Conservation (phyloP, 176 grass and related monocot species). For the Oryza rufipogon region DNA sequence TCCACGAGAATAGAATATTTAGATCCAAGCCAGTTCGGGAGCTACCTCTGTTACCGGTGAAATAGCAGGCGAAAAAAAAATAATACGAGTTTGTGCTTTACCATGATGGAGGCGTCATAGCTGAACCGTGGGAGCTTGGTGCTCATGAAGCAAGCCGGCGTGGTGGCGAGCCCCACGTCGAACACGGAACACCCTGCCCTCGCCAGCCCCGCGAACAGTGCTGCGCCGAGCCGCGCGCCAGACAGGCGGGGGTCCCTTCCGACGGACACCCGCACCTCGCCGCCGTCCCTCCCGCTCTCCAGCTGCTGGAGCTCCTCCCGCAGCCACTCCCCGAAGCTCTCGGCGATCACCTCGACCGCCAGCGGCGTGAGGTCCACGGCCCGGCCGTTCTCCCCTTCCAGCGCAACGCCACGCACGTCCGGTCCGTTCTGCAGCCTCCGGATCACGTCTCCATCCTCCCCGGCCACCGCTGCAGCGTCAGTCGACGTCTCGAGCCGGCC, state of each 20-base stretch:
- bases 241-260: conserved; percentile 76
- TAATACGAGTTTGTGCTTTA: background rate
- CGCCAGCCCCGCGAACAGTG: conserved; percentile 65
- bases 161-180: conserved; percentile 86
- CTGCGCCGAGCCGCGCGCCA: conserved; percentile 53
- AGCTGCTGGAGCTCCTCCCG: conserved; percentile 31
- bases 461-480: too few species aligned
- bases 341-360: conserved; percentile 68
- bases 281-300: background rate
- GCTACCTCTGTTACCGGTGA: too few species aligned
- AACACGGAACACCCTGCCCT: conserved; percentile 71
- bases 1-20: too few species aligned
- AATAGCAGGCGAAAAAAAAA: background rate
- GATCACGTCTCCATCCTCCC: conserved; percentile 54
- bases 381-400: conserved; percentile 77
- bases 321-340: conserved; percentile 88
- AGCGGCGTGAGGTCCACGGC: conserved; percentile 79
- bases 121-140: conserved; percentile 60
- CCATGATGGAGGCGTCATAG: conserved; percentile 90
- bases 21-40: too few species aligned
- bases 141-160: conserved; percentile 92
- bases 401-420: conserved; percentile 77
- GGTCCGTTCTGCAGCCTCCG: conserved; percentile 78
- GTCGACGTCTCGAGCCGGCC: background rate
- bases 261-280: conserved; percentile 54